Conservation (phyloP, 1,284 basidiomycete genomes). For the Kwoniella shivajii region DNA sequence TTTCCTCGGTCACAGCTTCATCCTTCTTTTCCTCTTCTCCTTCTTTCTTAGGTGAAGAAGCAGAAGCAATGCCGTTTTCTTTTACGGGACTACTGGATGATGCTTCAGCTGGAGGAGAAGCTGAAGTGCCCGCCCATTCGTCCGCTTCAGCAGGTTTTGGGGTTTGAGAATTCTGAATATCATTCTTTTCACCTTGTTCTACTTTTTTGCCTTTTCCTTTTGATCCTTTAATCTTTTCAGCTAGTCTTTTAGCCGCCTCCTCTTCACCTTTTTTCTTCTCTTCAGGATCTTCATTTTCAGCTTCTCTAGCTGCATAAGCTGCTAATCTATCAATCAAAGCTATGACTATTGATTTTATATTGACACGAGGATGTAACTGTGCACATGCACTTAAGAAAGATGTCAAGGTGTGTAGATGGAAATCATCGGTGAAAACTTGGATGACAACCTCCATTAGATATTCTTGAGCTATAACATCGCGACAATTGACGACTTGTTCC, state of each 20-base stretch:
- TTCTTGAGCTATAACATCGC: conserved; percentile 95
- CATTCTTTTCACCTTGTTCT: conserved; percentile 31
- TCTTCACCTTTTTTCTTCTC: conserved; percentile 88
- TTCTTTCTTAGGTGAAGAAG: conserved; percentile 11
- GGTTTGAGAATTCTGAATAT: conserved; percentile 15
- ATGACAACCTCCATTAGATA: conserved; percentile 98
- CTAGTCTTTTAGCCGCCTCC: conserved; percentile 78
- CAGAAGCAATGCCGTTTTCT: conserved; percentile 18
- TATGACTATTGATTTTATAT: conserved; percentile 95
- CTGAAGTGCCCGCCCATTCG: conserved; percentile 33
- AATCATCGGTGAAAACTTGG: conserved; percentile 96
- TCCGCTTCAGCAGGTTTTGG: conserved; percentile 44
- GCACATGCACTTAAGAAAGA: conserved; percentile 92
- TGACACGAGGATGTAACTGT: conserved; percentile 90
- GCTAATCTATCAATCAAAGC: conserved; percentile 93
- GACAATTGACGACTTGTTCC: conserved; percentile 94
- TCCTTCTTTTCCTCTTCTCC: conserved; percentile 24
- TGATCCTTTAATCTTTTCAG: conserved; percentile 71
- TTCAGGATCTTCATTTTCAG: conserved; percentile 88
- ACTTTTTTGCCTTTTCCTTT: conserved; percentile 56
- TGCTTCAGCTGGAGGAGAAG: conserved; percentile 32
- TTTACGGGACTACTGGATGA: conserved; percentile 10
- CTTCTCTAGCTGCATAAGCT: conserved; percentile 87
- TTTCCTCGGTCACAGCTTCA: conserved; percentile 1
- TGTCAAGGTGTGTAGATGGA: conserved; percentile 87